Percentiles rank a stretch among this genome's conserved stretches.
phyloP scores from a whole-genome alignment of 352 stramenopile genomes.

The Globisporangium megalacanthum region DNA sequence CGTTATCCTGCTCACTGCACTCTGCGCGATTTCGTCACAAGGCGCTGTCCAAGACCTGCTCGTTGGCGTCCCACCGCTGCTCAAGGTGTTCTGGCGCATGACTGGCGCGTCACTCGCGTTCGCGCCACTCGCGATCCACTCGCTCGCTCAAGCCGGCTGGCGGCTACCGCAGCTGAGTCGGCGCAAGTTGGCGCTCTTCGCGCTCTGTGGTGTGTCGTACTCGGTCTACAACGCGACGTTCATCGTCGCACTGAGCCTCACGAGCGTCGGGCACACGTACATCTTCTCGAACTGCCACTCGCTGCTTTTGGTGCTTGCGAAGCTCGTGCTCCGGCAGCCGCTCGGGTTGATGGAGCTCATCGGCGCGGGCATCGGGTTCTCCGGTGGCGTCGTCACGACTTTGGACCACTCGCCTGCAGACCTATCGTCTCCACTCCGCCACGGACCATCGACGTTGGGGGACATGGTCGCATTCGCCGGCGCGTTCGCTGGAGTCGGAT shows the following conservation, averaged over 20 bases:
- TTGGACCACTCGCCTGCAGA: conserved; percentile 17
- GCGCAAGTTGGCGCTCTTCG: conserved; percentile 17
- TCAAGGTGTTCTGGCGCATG: conserved; percentile 56
- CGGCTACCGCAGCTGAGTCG: conserved; percentile 11
- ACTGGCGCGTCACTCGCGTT: conserved; percentile 35
- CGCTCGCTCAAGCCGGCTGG: conserved; percentile 18
- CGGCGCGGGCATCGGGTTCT: conserved; percentile 31
- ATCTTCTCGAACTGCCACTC: conserved; percentile 58
- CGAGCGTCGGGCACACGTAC: conserved; percentile 48
- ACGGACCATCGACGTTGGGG: conserved; percentile 13
- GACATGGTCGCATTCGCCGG: conserved; percentile 54
- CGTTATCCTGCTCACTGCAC: conserved; percentile 29
- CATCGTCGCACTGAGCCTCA: conserved; percentile 39
- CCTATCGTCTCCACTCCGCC: neutral
- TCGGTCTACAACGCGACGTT: conserved; percentile 47
- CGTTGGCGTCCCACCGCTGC: conserved; percentile 29
- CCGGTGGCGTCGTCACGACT: conserved; percentile 36
- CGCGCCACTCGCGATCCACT: conserved; percentile 20
- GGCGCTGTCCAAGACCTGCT: conserved; percentile 39
- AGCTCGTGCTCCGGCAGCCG: conserved; percentile 31
- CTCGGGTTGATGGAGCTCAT: conserved; percentile 30
- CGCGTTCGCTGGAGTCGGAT: conserved; percentile 40
- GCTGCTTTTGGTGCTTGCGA: conserved; percentile 44
- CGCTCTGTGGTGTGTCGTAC: conserved; percentile 29
- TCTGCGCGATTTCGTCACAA: conserved; percentile 39